phyloP scores from a whole-genome alignment of 73 alveolate species.

The Loxodes magnus region DNA sequence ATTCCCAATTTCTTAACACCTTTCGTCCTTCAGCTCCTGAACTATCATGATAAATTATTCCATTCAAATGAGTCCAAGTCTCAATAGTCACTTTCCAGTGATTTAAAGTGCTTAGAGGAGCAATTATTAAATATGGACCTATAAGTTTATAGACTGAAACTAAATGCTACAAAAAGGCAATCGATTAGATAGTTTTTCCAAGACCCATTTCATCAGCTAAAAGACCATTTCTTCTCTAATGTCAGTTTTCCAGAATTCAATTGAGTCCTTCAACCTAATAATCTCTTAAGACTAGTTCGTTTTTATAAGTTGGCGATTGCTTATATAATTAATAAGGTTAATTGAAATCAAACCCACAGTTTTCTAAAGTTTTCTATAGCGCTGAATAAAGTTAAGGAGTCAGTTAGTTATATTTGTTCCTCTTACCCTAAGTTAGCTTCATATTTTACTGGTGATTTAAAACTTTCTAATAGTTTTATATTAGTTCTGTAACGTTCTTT shows the following conservation, averaged over 20 bases:
- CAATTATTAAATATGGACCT: conserved; percentile 74
- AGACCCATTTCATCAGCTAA: conserved; percentile 98
- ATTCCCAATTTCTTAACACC: conserved; percentile 23
- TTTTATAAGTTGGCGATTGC: conserved; percentile 31
- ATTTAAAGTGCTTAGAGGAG: conserved; percentile 78
- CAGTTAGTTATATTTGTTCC: conserved; percentile 1
- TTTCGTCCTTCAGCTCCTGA: conserved; percentile 51
- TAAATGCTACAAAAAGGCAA: conserved; percentile 62
- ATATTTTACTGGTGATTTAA: conserved; percentile 2
- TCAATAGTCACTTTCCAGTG: conserved; percentile 86
- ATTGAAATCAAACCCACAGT: neutral
- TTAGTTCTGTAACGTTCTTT: conserved; percentile 25
- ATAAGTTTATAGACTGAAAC: conserved; percentile 28
- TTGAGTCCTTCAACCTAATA: conserved; percentile 88
- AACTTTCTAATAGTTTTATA: conserved; percentile 20
- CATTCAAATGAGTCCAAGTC: conserved; percentile 78
- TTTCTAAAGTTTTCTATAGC: neutral
- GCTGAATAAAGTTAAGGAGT: conserved; percentile 13
- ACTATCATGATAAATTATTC: conserved; percentile 58
- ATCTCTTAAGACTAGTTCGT: conserved; percentile 43
- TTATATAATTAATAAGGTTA: too few relatives aligned
- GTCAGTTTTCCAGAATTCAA: conserved; percentile 73
- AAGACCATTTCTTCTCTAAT: conserved; percentile 73
- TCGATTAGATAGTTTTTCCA: conserved; percentile 94
- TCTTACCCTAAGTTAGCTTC: conserved; percentile 2